Conservation (phyloP, 352 stramenopile genomes). For the Phytophthora lateralis region DNA sequence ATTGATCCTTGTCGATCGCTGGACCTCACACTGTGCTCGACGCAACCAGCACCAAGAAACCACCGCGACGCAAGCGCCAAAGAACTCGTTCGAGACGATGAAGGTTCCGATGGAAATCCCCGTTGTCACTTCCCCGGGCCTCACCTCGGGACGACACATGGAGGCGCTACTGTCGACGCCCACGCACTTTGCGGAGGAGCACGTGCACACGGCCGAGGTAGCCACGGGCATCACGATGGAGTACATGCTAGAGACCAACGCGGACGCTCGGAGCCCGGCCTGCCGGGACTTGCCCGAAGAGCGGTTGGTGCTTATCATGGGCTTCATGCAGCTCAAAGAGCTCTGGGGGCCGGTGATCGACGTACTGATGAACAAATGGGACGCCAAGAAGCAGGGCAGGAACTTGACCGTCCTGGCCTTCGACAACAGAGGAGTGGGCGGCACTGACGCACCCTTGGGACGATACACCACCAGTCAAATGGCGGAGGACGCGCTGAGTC, state of each 20-base stretch:
- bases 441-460: slow-evolving; percentile 38
- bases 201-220: slow-evolving; percentile 32
- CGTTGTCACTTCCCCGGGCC: slow-evolving; percentile 21
- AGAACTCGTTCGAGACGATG: slow-evolving; percentile 8
- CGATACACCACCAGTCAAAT: slow-evolving; percentile 52
- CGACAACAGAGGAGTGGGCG: slow-evolving; percentile 55
- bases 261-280: slow-evolving; percentile 9
- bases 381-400: slow-evolving; percentile 19
- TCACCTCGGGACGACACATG: slow-evolving; percentile 34
- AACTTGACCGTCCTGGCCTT: slow-evolving; percentile 47
- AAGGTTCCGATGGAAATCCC: slow-evolving; percentile 27
- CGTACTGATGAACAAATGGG: slow-evolving; percentile 45
- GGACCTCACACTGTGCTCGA: background rate
- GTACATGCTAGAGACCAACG: slow-evolving; percentile 36
- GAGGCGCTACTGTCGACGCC: slow-evolving; percentile 34
- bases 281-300: slow-evolving; percentile 24
- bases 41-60: slow-evolving; percentile 12
- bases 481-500: slow-evolving; percentile 41
- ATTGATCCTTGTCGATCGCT: slow-evolving; percentile 15
- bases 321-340: slow-evolving; percentile 50
- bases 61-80: background rate
- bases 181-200: slow-evolving; percentile 31
- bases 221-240: slow-evolving; percentile 46
- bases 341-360: slow-evolving; percentile 46
- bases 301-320: slow-evolving; percentile 54